Conservation (phyloP, 352 stramenopile genomes). For the Bremia lactucae region DNA sequence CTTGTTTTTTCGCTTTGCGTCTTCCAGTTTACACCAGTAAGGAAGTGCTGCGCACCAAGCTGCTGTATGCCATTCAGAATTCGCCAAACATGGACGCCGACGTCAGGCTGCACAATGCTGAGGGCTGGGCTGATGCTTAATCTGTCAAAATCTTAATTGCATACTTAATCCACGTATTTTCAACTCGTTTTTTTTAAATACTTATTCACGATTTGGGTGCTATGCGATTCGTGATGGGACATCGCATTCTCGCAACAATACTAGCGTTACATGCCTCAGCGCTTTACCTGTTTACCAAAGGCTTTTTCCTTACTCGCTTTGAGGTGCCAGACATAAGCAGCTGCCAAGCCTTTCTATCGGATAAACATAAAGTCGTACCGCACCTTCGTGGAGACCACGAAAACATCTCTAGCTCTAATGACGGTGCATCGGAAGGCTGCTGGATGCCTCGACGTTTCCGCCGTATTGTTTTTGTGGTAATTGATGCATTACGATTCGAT, state of each 20-base stretch:
- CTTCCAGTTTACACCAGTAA: slow-evolving; percentile 92
- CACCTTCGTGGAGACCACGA: slow-evolving; percentile 8
- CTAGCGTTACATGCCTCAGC: slow-evolving; percentile 35
- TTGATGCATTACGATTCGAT: slow-evolving; percentile 96
- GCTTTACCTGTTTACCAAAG: slow-evolving; percentile 74
- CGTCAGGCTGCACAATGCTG: slow-evolving; percentile 84
- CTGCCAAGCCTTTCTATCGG: slow-evolving; percentile 28
- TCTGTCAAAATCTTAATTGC: no score
- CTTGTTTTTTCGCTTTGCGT: slow-evolving; percentile 97
- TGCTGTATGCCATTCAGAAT: slow-evolving; percentile 93
- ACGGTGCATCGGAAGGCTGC: slow-evolving; percentile 21
- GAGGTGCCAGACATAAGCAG: slow-evolving; percentile 62
- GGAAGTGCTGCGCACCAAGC: slow-evolving; percentile 71
- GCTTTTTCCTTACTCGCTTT: slow-evolving; percentile 86
- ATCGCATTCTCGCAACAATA: slow-evolving; percentile 22
- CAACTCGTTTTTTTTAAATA: no score
- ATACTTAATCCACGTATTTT: no score
- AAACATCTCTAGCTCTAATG: neutral
- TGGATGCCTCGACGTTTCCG: slow-evolving; percentile 71
- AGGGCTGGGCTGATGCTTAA: slow-evolving; percentile 82
- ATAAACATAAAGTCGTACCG: neutral
- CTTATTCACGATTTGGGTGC: no score
- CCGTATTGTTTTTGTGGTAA: slow-evolving; percentile 89
- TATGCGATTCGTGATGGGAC: slow-evolving; percentile 16
- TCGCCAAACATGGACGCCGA: slow-evolving; percentile 94